A percentile compares a stretch with the other conserved stretches of the same genome.
These are phyloP conservation scores for Chlamydomonas applanata DNA, from an alignment of 139 green algal species.

Conservation along the genomic window DNA sequence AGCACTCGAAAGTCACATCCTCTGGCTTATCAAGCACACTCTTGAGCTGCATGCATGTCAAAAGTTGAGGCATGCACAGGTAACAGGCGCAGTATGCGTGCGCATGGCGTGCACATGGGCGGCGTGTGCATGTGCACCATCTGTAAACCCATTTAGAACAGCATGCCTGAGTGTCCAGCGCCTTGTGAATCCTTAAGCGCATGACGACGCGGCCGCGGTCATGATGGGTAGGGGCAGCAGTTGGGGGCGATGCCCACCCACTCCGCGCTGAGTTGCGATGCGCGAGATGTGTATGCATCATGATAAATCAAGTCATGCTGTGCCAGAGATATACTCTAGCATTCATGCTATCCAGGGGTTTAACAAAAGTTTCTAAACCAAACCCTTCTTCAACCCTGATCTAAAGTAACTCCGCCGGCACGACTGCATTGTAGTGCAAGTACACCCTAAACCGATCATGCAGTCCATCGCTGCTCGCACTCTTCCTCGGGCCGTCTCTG, in stretches of 20 bases:
- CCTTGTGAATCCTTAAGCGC: slow-evolving; percentile 13
- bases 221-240: neutral
- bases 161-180: neutral
- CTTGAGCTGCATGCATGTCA: slow-evolving; percentile 12
- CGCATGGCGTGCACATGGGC: neutral
- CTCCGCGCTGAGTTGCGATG: neutral
- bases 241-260: neutral
- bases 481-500: neutral
- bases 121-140: neutral
- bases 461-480: neutral
- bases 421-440: too few relatives aligned
- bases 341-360: neutral
- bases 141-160: neutral
- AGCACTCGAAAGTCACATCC: slow-evolving; percentile 31
- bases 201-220: neutral
- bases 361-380: too few relatives aligned
- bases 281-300: too few relatives aligned
- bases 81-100: neutral
- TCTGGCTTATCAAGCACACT: slow-evolving; percentile 9
- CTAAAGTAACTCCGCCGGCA: neutral
- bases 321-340: too few relatives aligned
- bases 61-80: neutral
- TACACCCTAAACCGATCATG: neutral
- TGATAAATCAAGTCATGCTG: too few relatives aligned
- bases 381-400: neutral